Base-by-base conservation (phyloP, 192 early-diverging fungal genomes). In the Backusella australiensis region DNA sequence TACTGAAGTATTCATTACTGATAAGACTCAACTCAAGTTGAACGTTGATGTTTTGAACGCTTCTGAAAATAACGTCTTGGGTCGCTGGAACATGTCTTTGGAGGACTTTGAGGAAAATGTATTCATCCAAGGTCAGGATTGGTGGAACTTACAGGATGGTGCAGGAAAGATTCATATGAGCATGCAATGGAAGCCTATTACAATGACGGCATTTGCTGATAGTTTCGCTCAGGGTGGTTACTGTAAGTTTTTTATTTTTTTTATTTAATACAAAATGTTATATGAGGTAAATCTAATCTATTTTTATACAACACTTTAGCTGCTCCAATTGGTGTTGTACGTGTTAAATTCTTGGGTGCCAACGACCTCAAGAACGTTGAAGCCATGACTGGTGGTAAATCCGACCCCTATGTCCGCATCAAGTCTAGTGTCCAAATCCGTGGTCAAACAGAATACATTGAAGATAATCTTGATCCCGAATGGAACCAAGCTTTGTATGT, bases 401-500 rank as follows among this genome's bases (percentile, higher is more conserved):
- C 96, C 1, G 96, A 99, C 74, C 98, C 98, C 21, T 99, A 98
- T 83, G 86, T 89, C 39, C 90, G 93, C 65, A 83, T 98, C 21
- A 83, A 90, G 78, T 83, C 92, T 36, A 85, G 86, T 44, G 85
- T 86, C 72, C 78, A 85, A 52, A 75, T 86, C n/a, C 84, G 94
- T 68, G 93, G 89, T 44, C 89, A 90, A 35, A 96, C 96, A 15
- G 90, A 93, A 36, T 87, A 91, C 78, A 93, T 95, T 76, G 89
- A 93, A 34, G 92, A 94, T 75, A 91, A 92, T 21, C 78, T 97
- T 71, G 90, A 96, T 69, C 98, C 98, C 1, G 89, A 90, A 35
- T 99, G 97, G 96, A 92, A 97, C 82, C 96, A 97, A 85, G 90
- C 90, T 32, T 89, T 94, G 39, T 96, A 95, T 76, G 87, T 94